Percentiles rank a stretch among this genome's conserved stretches.
Evolutionary conservation across 2,329 filamentous ascomycete genomes (phyloP).

Genomic region (Sporothrix schenckii): DNA sequence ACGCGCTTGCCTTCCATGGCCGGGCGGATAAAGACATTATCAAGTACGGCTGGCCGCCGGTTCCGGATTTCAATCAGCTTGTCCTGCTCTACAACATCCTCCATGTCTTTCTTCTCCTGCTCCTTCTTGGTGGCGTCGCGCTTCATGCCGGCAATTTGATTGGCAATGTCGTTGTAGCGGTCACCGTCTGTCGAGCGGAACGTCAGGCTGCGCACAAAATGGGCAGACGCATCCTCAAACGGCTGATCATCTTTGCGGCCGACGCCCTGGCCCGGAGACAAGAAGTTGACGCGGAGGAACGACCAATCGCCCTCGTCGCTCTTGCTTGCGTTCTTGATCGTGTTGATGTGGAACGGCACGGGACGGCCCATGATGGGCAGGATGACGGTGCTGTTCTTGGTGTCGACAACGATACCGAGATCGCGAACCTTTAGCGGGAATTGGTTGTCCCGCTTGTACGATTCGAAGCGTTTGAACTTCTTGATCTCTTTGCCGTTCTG

Average conservation of each 20-base stretch:
- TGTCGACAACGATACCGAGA: slow-evolving; percentile 85
- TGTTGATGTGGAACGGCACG: slow-evolving; percentile 95
- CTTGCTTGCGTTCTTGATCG: slow-evolving; percentile 98
- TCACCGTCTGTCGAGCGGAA: slow-evolving; percentile 89
- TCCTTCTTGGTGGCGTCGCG: slow-evolving; percentile 89
- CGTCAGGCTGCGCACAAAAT: slow-evolving; percentile 94
- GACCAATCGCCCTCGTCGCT: slow-evolving; percentile 94
- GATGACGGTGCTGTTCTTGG: slow-evolving; percentile 86
- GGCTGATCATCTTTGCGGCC: slow-evolving; percentile 96
- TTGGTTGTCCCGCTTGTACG: slow-evolving; percentile 97
- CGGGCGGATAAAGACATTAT: slow-evolving; percentile 93
- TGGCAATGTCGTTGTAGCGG: slow-evolving; percentile 86
- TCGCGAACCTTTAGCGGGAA: slow-evolving; percentile 82
- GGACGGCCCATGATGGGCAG: slow-evolving; percentile 96
- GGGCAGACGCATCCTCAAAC: slow-evolving; percentile 92
- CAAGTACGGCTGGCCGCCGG: slow-evolving; percentile 84
- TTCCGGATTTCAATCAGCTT: slow-evolving; percentile 84
- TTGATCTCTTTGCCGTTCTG: slow-evolving; percentile 92
- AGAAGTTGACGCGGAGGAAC: slow-evolving; percentile 93
- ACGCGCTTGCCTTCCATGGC: slow-evolving; percentile 97
- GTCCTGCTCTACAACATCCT: slow-evolving; percentile 98
- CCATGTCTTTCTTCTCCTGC: slow-evolving; percentile 99
- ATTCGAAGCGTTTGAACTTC: slow-evolving; percentile 98
- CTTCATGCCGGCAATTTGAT: slow-evolving; percentile 94
- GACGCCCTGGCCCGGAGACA: slow-evolving; percentile 95